Percentiles rank a stretch among this genome's conserved stretches.
Conservation (phyloP, 2,329 filamentous ascomycete genomes). For the Pseudogymnoascus sp. region DNA sequence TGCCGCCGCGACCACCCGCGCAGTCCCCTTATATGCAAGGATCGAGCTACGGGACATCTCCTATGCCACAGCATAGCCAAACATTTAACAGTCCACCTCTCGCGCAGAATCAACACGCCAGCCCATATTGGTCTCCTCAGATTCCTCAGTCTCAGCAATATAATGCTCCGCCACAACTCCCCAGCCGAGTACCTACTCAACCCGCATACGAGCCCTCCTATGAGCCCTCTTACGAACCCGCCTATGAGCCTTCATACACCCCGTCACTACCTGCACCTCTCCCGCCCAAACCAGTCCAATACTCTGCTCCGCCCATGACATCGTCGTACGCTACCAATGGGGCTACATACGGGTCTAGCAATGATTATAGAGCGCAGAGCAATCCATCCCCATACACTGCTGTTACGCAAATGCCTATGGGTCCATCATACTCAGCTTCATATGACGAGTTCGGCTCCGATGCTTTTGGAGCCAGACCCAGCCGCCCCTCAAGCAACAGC, state of each 20-base stretch:
- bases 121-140: not conserved
- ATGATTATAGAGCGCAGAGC: slow-evolving; percentile 20
- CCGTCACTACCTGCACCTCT: slow-evolving; percentile 20
- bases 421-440: slow-evolving; percentile 13
- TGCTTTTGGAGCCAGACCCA: slow-evolving; percentile 17
- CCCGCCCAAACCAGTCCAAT: slow-evolving; percentile 18
- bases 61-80: not conserved
- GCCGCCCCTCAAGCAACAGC: slow-evolving; percentile 16
- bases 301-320: slow-evolving; percentile 18
- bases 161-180: slow-evolving; percentile 16
- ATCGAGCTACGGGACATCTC: not conserved
- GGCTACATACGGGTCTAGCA: slow-evolving; percentile 15
- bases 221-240: slow-evolving; percentile 11
- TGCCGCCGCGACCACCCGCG: slow-evolving; percentile 31
- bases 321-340: slow-evolving; percentile 23
- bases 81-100: not conserved
- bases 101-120: not conserved
- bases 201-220: slow-evolving; percentile 9
- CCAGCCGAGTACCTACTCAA: slow-evolving; percentile 18
- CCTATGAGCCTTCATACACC: slow-evolving; percentile 19
- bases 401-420: slow-evolving; percentile 11
- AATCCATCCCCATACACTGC: slow-evolving; percentile 18
- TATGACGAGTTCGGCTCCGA: slow-evolving; percentile 14
- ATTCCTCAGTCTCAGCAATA: slow-evolving; percentile 17
- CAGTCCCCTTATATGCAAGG: slow-evolving; percentile 19